These are phyloP conservation scores for Cryptococcus hybrid DNA, from an alignment of 1,284 basidiomycete genomes.

Conservation along the genomic window DNA sequence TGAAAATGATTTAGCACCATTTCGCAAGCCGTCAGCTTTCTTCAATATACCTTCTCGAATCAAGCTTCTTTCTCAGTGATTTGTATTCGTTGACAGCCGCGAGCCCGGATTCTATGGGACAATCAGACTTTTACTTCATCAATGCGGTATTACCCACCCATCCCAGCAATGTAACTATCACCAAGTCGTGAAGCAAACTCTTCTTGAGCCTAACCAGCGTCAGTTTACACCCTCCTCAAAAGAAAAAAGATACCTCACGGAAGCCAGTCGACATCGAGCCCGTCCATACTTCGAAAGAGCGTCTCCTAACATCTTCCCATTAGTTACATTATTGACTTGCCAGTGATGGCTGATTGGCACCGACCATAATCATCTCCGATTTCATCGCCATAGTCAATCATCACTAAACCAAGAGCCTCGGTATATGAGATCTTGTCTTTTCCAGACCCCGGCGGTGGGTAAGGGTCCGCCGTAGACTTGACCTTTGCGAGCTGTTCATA, in stretches of 20 bases:
- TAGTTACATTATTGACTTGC: constrained; percentile 1
- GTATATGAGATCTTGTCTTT: constrained; percentile 58
- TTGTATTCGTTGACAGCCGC: constrained; percentile 48
- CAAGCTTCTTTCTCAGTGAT: constrained; percentile 57
- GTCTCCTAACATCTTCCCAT: constrained; percentile 38
- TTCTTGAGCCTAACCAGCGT: constrained; percentile 57
- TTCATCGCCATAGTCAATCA: constrained; percentile 80
- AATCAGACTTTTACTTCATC: neutral
- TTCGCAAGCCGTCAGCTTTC: neutral
- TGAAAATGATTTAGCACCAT: constrained; percentile 35
- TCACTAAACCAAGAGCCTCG: constrained; percentile 75
- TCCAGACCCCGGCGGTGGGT: constrained; percentile 34
- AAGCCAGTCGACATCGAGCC: constrained; percentile 76
- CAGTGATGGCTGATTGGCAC: neutral
- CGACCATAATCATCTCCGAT: constrained; percentile 64
- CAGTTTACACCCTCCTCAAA: neutral
- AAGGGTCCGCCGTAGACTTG: constrained; percentile 45
- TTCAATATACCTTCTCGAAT: constrained; percentile 63
- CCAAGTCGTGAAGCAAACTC: constrained; percentile 66
- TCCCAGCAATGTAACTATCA: constrained; percentile 66
- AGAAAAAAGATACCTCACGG: constrained; percentile 47
- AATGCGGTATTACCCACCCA: constrained; percentile 42
- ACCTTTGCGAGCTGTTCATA: constrained; percentile 41
- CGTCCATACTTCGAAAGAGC: constrained; percentile 70
- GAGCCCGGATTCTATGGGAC: constrained; percentile 52